Base-by-base conservation (phyloP, 2,329 filamentous ascomycete genomes). In the Zasmidium citrigriseum region DNA sequence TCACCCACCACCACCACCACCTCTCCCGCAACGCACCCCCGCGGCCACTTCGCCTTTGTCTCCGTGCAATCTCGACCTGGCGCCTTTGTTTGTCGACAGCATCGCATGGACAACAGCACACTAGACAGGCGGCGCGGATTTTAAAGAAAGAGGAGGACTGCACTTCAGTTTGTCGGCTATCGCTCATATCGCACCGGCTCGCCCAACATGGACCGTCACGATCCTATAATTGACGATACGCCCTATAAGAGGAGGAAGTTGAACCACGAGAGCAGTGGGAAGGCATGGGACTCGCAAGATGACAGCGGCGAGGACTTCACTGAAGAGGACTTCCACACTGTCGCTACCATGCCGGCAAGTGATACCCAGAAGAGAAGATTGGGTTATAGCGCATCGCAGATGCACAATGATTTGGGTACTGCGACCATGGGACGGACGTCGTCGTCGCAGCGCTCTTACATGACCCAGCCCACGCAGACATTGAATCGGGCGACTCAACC, bases 381-480 rank as follows among this genome's bases (percentile, higher is more conserved):
- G 24, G 60, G 61, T 34, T 60, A 64, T 38, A 63, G 61, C 34
- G 47, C 66, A 2, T 34, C 59, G 22, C 58, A 64, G 25, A 59
- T 69, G 23, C 63, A 66, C 47, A 51, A 61, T 18, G 65, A 71
- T 47, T 50, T 68, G 21, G 53, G 55, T n/a, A n/a, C n/a, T n/a
- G n/a, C n/a, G n/a, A n/a, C n/a, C n/a, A n/a, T n/a, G n/a, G n/a
- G n/a, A n/a, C n/a, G n/a, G 10, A 44, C 58, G 18, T 59, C 60
- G n/a, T 53, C 64, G 20, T 58, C 64, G 11, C 59, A 57, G 21
- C 16, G 54, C n/a, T 67, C 63, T 14, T 68, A 58, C 61, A 64
- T 70, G 38, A 87, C 85, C 14, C 86, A 88, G 66, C 84, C 86
- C 0, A 14, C 65, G 25, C 64, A 70, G 57, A 54, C 60, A 27